Base-by-base conservation (phyloP, 805 yeast species). In the Pichia ethanolica region DNA sequence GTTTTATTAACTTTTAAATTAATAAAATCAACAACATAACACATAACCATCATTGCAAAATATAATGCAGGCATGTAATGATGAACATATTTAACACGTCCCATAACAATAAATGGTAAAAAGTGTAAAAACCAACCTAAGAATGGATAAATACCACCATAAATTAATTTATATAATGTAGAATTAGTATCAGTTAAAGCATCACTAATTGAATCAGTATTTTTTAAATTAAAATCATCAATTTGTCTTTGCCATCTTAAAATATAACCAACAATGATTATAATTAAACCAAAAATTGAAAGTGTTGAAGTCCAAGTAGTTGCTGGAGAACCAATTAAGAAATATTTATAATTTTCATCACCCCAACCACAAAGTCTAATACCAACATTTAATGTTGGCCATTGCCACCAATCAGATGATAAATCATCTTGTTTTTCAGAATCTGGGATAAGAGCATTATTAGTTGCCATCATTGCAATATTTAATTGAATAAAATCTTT, bases 61-160 rank as follows among this genome's bases (percentile, higher is more conserved):
- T 86, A 91, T 55, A 90, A 75, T 1, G 98, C 96, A 12, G 99
- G 99, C 57, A 89, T 79, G 68, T 91, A 91, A 67, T 91, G 99
- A 69, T 91, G 99, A 35, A 91, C 93, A 65, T 93, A 91, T 2
- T 96, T 89, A 50, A 93, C 97, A 73, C 99, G 86, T 11, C 95
- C 89, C 99, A 91, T 91, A 52, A 89, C 69, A 34, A 85, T 79
- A 69, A 91, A 91, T 35, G 99, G 98, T 60, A 86, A 63, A 68
- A 74, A 91, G 68, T 91, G 97, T 60, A 89, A 73, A 40, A 81
- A 74, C 97, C 97, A 91, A 10, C 96, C 96, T 39, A 87, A 62
- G 71, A 90, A 84, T 28, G 98, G 97, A 59, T 86, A 80, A 35
- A 86, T 61, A 48, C 95, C 96, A 38, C 86, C 86, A 68, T 79